These are phyloP conservation scores for Parastagonospora avenae DNA, from an alignment of 2,329 filamentous ascomycete genomes.

Conservation along the genomic window DNA sequence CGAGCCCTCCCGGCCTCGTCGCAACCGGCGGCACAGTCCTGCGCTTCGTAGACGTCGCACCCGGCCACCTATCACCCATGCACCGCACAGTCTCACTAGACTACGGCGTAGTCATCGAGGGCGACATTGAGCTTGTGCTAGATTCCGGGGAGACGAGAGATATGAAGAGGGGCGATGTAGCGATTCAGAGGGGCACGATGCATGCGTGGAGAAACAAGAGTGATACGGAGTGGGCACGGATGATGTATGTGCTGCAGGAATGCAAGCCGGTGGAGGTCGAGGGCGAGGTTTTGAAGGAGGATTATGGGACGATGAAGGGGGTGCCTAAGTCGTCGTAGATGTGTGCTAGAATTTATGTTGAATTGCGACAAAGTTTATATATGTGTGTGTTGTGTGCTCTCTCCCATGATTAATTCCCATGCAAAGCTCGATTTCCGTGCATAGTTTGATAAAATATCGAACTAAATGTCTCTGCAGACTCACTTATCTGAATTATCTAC, in stretches of 20 bases:
- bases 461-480: background rate
- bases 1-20: constrained; percentile 55
- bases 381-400: too few relatives aligned
- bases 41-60: constrained; percentile 44
- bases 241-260: constrained; percentile 41
- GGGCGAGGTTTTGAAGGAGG: constrained; percentile 32
- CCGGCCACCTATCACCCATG: constrained; percentile 40
- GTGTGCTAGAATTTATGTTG: background rate
- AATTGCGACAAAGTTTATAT: too few relatives aligned
- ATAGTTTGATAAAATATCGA: background rate
- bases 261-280: constrained; percentile 31
- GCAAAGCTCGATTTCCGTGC: too few relatives aligned
- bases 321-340: constrained; percentile 33
- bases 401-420: too few relatives aligned
- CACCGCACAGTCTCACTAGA: constrained; percentile 47
- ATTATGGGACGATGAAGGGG: constrained; percentile 38
- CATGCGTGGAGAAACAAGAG: constrained; percentile 45
- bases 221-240: constrained; percentile 32
- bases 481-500: background rate
- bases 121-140: constrained; percentile 43
- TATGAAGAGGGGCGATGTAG: constrained; percentile 44
- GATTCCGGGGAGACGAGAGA: constrained; percentile 43
- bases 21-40: constrained; percentile 53
- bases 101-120: constrained; percentile 48
- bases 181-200: constrained; percentile 46